Percentiles rank a stretch among this genome's conserved stretches.
Conservation (phyloP, 2,329 filamentous ascomycete species). For the Curvularia verruculosa region DNA sequence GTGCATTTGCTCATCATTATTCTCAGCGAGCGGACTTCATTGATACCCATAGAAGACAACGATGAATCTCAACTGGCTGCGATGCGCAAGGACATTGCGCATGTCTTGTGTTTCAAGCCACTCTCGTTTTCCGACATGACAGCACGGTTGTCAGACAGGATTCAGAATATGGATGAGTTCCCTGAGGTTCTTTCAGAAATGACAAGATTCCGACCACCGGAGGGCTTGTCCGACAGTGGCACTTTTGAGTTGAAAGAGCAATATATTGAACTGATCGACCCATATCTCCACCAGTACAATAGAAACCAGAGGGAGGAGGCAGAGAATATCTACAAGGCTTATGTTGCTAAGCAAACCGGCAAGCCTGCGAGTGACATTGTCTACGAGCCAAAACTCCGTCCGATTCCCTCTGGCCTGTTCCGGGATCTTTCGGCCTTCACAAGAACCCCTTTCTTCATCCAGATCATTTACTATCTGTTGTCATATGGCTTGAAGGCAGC, state of each 20-base stretch:
- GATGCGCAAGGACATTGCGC: conserved; percentile 87
- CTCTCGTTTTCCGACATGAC: conserved; percentile 93
- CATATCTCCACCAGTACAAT: conserved; percentile 93
- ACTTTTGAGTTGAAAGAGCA: conserved; percentile 91
- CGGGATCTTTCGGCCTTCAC: conserved; percentile 79
- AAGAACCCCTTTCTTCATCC: conserved; percentile 81
- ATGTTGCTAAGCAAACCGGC: conserved; percentile 85
- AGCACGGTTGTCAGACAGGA: conserved; percentile 82
- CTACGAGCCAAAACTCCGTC: conserved; percentile 83
- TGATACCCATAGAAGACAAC: conserved; percentile 72
- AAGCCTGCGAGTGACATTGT: conserved; percentile 83
- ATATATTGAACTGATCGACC: conserved; percentile 86
- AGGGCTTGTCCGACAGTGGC: conserved; percentile 89
- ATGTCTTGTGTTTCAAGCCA: conserved; percentile 95
- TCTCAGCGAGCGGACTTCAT: conserved; percentile 82
- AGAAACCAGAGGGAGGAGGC: conserved; percentile 97
- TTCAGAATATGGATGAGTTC: conserved; percentile 88
- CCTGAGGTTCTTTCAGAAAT: conserved; percentile 83
- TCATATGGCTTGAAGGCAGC: conserved; percentile 77
- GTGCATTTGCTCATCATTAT: conserved; percentile 90
- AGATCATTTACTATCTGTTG: conserved; percentile 87
- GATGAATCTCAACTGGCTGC: conserved; percentile 69
- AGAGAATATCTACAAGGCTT: conserved; percentile 84
- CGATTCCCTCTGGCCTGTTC: conserved; percentile 79
- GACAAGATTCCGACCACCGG: conserved; percentile 85